Conservation (phyloP, 1,284 basidiomycete genomes). For the Caloboletus inedulis region DNA sequence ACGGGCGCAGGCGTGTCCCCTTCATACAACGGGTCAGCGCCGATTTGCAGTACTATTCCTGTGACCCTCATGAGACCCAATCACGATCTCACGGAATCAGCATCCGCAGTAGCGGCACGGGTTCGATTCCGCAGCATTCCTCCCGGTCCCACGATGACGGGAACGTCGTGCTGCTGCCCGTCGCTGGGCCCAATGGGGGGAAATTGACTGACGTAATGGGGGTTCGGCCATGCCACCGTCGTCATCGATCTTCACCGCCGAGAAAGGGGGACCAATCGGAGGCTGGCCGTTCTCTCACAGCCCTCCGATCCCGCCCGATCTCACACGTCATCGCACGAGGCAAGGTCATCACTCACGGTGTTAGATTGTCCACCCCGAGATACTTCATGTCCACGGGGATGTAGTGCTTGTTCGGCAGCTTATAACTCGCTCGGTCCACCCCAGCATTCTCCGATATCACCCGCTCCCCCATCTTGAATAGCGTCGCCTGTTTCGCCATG, state of each 20-base stretch:
- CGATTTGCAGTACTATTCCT: slow-evolving; percentile 2
- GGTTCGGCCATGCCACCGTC: slow-evolving; percentile 24
- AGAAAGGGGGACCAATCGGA: slow-evolving; percentile 14
- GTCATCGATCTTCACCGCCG: slow-evolving; percentile 29
- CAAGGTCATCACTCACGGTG: slow-evolving; percentile 44
- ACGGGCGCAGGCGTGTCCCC: neutral
- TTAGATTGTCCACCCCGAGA: slow-evolving; percentile 50
- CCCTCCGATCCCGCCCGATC: slow-evolving; percentile 16
- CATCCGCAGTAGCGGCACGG: slow-evolving; percentile 6
- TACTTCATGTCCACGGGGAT: slow-evolving; percentile 79
- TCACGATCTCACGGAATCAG: slow-evolving; percentile 12
- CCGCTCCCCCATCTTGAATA: slow-evolving; percentile 84
- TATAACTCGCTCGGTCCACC: slow-evolving; percentile 67
- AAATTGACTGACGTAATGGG: slow-evolving; percentile 23
- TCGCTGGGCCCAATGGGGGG: slow-evolving; percentile 1
- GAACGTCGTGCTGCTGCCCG: neutral
- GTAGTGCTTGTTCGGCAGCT: slow-evolving; percentile 93
- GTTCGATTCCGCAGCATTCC: slow-evolving; percentile 9
- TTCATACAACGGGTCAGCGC: slow-evolving; percentile 1
- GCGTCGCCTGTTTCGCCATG: slow-evolving; percentile 60
- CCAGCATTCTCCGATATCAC: slow-evolving; percentile 66
- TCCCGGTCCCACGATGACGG: slow-evolving; percentile 17
- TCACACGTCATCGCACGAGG: slow-evolving; percentile 29
- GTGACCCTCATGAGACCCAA: slow-evolving; percentile 15
- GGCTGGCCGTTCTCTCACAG: slow-evolving; percentile 1